phyloP scores from a whole-genome alignment of 768 basidiomycete species.

The Leccinum obscurum region DNA sequence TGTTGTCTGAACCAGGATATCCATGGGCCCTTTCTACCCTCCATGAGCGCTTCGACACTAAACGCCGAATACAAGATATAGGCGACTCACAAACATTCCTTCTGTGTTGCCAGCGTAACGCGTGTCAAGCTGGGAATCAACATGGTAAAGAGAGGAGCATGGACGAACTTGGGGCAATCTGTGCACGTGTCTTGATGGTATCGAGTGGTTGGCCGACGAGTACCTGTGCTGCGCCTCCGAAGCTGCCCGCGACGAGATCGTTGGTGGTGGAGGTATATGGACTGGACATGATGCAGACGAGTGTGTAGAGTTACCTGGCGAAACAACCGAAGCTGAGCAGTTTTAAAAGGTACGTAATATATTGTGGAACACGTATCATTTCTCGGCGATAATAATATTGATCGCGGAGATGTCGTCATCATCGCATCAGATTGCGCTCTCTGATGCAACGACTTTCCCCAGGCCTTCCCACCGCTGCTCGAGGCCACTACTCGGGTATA shows the following conservation, averaged over 20 bases:
- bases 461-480: no score
- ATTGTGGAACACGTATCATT: neutral
- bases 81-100: constrained; percentile 86
- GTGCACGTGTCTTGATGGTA: constrained; percentile 86
- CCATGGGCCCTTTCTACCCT: constrained; percentile 86
- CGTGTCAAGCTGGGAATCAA: neutral
- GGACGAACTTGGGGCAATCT: constrained; percentile 76
- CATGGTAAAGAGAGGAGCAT: constrained; percentile 5
- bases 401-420: constrained; percentile 4
- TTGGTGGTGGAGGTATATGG: constrained; percentile 60
- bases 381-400: neutral
- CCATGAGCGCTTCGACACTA: neutral
- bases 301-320: neutral
- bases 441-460: no score
- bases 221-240: constrained; percentile 94
- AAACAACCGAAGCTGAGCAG: neutral
- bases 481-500: no score
- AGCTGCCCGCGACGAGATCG: constrained; percentile 84
- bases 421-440: neutral
- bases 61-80: neutral
- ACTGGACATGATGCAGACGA: constrained; percentile 16
- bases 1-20: constrained; percentile 81
- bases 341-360: neutral
- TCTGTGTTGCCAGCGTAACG: constrained; percentile 40
- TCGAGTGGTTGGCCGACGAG: constrained; percentile 92